Evolutionary conservation across 2,329 filamentous ascomycete species (phyloP).

Genomic region (Penicillium sp.): DNA sequence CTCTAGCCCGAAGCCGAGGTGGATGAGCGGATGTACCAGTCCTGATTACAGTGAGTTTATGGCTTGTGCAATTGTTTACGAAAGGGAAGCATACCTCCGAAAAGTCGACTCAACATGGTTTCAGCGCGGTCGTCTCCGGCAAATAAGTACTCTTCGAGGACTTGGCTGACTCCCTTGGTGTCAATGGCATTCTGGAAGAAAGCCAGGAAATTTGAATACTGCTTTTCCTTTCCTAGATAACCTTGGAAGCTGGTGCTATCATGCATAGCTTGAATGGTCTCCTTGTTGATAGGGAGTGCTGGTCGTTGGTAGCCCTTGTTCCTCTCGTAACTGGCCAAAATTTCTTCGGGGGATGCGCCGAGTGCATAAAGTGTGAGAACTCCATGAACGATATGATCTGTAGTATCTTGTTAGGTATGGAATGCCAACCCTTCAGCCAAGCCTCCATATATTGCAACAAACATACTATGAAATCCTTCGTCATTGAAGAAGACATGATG

Average conservation of each 20-base stretch:
- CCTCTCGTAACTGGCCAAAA: slow-evolving; percentile 64
- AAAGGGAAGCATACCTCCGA: slow-evolving; percentile 51
- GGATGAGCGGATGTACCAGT: slow-evolving; percentile 77
- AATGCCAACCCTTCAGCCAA: neutral
- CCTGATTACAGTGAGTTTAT: slow-evolving; percentile 41
- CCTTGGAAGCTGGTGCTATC: slow-evolving; percentile 57
- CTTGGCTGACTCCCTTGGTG: slow-evolving; percentile 59
- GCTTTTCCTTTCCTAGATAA: slow-evolving; percentile 62
- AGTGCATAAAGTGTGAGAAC: slow-evolving; percentile 75
- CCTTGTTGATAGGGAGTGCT: slow-evolving; percentile 47
- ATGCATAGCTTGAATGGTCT: slow-evolving; percentile 56
- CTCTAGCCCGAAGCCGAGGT: slow-evolving; percentile 81
- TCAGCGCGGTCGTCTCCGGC: slow-evolving; percentile 64
- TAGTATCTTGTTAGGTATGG: slow-evolving; percentile 6
- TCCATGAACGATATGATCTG: slow-evolving; percentile 76
- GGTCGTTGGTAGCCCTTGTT: slow-evolving; percentile 69
- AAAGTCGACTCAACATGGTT: slow-evolving; percentile 68
- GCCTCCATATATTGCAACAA: neutral
- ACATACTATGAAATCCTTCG: slow-evolving; percentile 68
- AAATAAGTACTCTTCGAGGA: slow-evolving; percentile 69
- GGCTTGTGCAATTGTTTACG: neutral
- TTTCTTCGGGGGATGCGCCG: slow-evolving; percentile 59
- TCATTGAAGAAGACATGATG: slow-evolving; percentile 82
- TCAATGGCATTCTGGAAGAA: slow-evolving; percentile 78
- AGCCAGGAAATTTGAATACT: slow-evolving; percentile 72